Base-by-base conservation (phyloP, 441 rosid species). In the Iberis amara region DNA sequence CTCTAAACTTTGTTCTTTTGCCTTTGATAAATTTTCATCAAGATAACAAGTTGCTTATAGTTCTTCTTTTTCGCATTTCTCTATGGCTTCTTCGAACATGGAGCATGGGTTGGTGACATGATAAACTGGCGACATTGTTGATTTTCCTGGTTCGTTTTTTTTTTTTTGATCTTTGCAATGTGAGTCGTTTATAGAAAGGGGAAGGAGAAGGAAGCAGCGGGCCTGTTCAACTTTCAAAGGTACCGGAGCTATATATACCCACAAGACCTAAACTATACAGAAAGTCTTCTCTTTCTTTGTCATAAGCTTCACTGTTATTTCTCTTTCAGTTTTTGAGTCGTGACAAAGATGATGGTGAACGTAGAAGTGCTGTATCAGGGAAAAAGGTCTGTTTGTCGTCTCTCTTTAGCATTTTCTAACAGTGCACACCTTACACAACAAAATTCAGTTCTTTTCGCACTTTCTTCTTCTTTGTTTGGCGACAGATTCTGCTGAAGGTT, bases 181-280 rank as follows among this genome's bases (percentile, higher is more conserved):
- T 72, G 96, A 85, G 89, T 82, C 28, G 26, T 62, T 68, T 77
- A 72, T 72, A 91, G 98, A 83, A 77, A 73, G 72, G 67, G 82
- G 85, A 72, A 60, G 82, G 74, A 59, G 83, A 76, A 72, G 77
- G 79, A 72, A 76, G 72, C 62, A 73, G 88, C 30, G 62, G 96
- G 31, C 98, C 98, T n/a, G 92, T 92, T 28, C 90, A 86, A 75
- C 89, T 92, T 46, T 92, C 98, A 0, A 92, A 88, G 96, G 96
- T 88, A 59, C 48, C 35, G 11, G 11, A 1, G 6, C 42, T 0
- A 28, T 37, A 50, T 46, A 40, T 9, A 5, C 56, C 59, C 41
- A 10, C 6, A 5, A 18, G 14, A 36, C 56, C 21, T 12, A 8
- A 7, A 40, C 23, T 59, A 39, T 8, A 27, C 38, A 45, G 8